Base-by-base conservation (phyloP, 495 filamentous ascomycete species). In the Penicillium fimorum region DNA sequence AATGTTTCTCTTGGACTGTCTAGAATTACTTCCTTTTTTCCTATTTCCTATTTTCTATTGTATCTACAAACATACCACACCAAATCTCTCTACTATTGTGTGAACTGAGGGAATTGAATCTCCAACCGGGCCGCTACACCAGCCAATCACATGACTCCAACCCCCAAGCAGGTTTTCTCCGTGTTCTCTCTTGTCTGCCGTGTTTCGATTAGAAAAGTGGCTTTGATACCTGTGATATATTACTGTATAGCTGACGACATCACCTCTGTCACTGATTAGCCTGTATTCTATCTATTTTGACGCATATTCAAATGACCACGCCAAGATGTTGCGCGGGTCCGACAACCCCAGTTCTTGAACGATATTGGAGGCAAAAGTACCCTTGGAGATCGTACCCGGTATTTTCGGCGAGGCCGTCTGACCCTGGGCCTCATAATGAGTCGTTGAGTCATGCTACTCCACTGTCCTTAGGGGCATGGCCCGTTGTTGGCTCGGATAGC, bases 141-240 rank as follows among this genome's bases (percentile, higher is more conserved):
- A 62, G 57, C 65, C 65, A 68, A 68, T 68, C 59, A 65, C 38
- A 42, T 17, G 8, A 24, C 7, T 1, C 13, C 15, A 43, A 42
- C 22, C 10, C n/a, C 52, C 62, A 67, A 67, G 65, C 65, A 67
- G 65, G 65, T 65, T 67, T 67, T 65, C 40, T 8, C 33, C 27
- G 44, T 10, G 27, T 54, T 57, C 13, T 47, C 27, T 32, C 5
- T 37, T 27, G 5, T 41, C 30, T 57, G 55, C 51, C 51, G 48
- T 64, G 51, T 54, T 57, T 60, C 18, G 27, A 29, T 50, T 17
- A 37, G 24, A 46, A 46, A 46, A 15, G 43, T 47, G 44, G 44
- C 44, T 47, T n/a, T n/a, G n/a, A n/a, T n/a, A n/a, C n/a, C n/a
- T n/a, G n/a, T n/a, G n/a, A n/a, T n/a, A n/a, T n/a, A n/a, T n/a